Evolutionary conservation across 257 asterid species (phyloP).

Genomic region (Echites panduratus): DNA sequence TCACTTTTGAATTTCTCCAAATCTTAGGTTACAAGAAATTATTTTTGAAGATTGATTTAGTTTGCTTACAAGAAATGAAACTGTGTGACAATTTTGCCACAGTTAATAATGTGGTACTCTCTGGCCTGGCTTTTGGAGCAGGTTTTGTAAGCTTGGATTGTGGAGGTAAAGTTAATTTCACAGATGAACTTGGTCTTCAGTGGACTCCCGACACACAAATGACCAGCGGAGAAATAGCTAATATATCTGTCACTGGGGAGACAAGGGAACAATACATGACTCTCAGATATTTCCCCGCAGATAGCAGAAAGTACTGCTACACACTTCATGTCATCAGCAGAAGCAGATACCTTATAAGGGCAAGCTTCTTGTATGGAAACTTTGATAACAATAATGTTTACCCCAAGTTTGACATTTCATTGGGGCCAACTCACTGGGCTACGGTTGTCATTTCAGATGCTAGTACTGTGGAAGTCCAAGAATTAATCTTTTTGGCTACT

Average conservation of each 20-base stretch:
- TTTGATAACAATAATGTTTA: slow-evolving; percentile 69
- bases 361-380: slow-evolving; percentile 84
- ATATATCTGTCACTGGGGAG: slow-evolving; percentile 57
- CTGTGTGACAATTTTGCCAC: background rate
- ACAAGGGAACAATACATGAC: slow-evolving; percentile 61
- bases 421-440: slow-evolving; percentile 92
- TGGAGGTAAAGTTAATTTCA: slow-evolving; percentile 69
- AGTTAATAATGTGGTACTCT: slow-evolving; percentile 5
- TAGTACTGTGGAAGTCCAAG: slow-evolving; percentile 58
- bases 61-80: background rate
- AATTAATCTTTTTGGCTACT: slow-evolving; percentile 81
- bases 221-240: slow-evolving; percentile 46
- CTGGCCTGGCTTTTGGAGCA: slow-evolving; percentile 26
- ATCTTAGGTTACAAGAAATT: background rate
- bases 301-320: slow-evolving; percentile 82
- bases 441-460: slow-evolving; percentile 89
- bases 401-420: slow-evolving; percentile 86
- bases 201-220: slow-evolving; percentile 72
- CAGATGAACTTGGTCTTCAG: slow-evolving; percentile 64
- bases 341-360: slow-evolving; percentile 82
- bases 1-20: background rate
- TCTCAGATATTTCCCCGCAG: slow-evolving; percentile 80
- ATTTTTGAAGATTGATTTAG: background rate
- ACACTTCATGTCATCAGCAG: slow-evolving; percentile 60
- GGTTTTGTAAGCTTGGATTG: slow-evolving; percentile 92